These are phyloP conservation scores for Cystobasidiaceae sp. DNA, from an alignment of 1,284 basidiomycete genomes.

Conservation along the genomic window DNA sequence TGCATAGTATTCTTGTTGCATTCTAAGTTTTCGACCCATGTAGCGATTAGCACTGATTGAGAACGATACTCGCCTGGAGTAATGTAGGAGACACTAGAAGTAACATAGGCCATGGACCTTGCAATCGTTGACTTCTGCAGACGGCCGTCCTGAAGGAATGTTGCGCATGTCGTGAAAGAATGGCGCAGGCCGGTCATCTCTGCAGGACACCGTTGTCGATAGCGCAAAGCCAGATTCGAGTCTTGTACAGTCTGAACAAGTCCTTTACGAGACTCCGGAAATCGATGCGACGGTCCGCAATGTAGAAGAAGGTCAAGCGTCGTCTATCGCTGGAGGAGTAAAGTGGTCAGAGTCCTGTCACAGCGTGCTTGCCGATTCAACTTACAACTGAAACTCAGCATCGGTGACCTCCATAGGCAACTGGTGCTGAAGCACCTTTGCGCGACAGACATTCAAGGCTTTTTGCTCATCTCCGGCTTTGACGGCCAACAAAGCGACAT, in stretches of 20 bases:
- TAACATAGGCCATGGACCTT: no score
- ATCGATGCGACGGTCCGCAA: conserved; percentile 92
- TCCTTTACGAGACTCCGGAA: conserved; percentile 93
- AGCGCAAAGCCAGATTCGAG: conserved; percentile 62
- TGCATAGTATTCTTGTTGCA: no score
- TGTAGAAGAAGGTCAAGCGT: conserved; percentile 96
- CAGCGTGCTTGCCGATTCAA: conserved; percentile 25
- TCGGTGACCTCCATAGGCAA: conserved; percentile 98
- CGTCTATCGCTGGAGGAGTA: conserved; percentile 89
- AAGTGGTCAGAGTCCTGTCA: conserved; percentile 13
- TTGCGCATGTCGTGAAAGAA: no score
- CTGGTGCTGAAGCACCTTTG: conserved; percentile 84
- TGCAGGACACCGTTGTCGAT: conserved; percentile 16
- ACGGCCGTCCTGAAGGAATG: no score
- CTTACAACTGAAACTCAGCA: conserved; percentile 94
- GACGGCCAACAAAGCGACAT: conserved; percentile 68
- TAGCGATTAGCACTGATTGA: no score
- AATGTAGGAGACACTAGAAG: no score
- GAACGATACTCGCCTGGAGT: no score
- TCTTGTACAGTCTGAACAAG: conserved; percentile 76
- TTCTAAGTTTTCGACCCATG: no score
- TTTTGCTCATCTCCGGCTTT: conserved; percentile 89
- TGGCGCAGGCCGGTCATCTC: no score
- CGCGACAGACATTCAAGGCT: conserved; percentile 82
- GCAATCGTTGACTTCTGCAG: no score